A percentile compares a stretch with the other conserved stretches of the same genome.
phyloP scores from a whole-genome alignment of 352 stramenopile genomes.

The Lagenidium giganteum region DNA sequence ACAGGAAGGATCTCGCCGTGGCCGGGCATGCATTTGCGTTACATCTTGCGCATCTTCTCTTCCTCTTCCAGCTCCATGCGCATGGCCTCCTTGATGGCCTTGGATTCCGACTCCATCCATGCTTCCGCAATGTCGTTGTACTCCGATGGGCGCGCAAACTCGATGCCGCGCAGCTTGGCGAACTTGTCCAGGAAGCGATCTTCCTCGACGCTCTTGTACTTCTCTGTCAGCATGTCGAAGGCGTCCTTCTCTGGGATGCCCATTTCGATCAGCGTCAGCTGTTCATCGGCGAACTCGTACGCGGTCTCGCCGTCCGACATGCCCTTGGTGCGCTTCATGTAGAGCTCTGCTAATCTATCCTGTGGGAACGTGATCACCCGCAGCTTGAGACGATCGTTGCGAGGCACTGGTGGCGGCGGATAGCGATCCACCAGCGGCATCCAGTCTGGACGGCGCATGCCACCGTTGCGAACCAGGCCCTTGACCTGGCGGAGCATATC shows the following conservation, averaged over 20 bases:
- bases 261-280: slow-evolving; percentile 82
- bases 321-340: slow-evolving; percentile 68
- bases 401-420: slow-evolving; percentile 65
- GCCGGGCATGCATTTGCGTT: too few species aligned
- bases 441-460: slow-evolving; percentile 69
- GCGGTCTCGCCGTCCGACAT: slow-evolving; percentile 73
- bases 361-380: slow-evolving; percentile 81
- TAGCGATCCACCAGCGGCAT: slow-evolving; percentile 73
- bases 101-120: slow-evolving; percentile 76
- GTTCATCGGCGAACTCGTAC: slow-evolving; percentile 85
- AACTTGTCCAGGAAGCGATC: slow-evolving; percentile 84
- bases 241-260: slow-evolving; percentile 76
- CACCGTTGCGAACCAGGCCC: slow-evolving; percentile 71
- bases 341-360: slow-evolving; percentile 77
- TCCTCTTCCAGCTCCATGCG: slow-evolving; percentile 80
- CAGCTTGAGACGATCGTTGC: slow-evolving; percentile 67
- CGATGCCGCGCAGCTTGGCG: slow-evolving; percentile 67
- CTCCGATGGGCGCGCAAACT: slow-evolving; percentile 71
- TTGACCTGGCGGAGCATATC: slow-evolving; percentile 79
- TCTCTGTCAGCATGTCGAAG: slow-evolving; percentile 74
- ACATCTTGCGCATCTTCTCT: slow-evolving; percentile 62
- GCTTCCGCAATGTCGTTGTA: slow-evolving; percentile 79
- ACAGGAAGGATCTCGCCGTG: too few species aligned
- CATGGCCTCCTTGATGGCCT: slow-evolving; percentile 82
- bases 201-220: slow-evolving; percentile 80